Conservation (phyloP, 176 grass and related monocot genomes). For the Tuctoria greenei region DNA sequence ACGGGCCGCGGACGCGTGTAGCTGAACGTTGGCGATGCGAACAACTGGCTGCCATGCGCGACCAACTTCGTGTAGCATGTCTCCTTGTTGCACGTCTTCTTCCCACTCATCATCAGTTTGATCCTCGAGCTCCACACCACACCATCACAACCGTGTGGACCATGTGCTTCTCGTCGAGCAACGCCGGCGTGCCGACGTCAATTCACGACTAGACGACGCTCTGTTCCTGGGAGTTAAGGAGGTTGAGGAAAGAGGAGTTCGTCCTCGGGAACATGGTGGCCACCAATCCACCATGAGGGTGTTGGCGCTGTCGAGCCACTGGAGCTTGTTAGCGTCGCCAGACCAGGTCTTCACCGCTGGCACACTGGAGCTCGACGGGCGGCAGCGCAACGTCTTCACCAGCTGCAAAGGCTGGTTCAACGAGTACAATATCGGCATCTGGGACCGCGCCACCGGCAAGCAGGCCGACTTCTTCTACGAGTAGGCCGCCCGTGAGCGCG, state of each 20-base stretch:
- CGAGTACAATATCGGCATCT: no score
- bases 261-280: constrained; percentile 78
- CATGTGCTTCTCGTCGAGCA: constrained; percentile 69
- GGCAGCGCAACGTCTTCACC: no score
- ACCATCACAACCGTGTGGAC: constrained; percentile 62
- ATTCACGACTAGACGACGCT: constrained; percentile 75
- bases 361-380: no score
- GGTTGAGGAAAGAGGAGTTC: constrained; percentile 63
- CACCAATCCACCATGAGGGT: constrained; percentile 76
- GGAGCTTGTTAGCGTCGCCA: constrained; percentile 81
- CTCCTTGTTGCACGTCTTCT: constrained; percentile 45
- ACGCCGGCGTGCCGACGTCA: constrained; percentile 52
- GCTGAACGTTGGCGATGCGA: constrained; percentile 69
- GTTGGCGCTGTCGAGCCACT: constrained; percentile 53
- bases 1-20: no score
- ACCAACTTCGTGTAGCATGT: constrained; percentile 85
- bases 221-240: constrained; percentile 69
- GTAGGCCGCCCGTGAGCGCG: constrained; percentile 47
- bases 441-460: no score
- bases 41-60: constrained; percentile 68
- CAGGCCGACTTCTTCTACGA: no score
- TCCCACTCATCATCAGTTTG: constrained; percentile 47
- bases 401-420: no score
- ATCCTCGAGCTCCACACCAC: constrained; percentile 79
- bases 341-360: constrained; percentile 73